These are phyloP conservation scores for Cordia subcordata DNA, from an alignment of 257 asterid species.

Conservation along the genomic window DNA sequence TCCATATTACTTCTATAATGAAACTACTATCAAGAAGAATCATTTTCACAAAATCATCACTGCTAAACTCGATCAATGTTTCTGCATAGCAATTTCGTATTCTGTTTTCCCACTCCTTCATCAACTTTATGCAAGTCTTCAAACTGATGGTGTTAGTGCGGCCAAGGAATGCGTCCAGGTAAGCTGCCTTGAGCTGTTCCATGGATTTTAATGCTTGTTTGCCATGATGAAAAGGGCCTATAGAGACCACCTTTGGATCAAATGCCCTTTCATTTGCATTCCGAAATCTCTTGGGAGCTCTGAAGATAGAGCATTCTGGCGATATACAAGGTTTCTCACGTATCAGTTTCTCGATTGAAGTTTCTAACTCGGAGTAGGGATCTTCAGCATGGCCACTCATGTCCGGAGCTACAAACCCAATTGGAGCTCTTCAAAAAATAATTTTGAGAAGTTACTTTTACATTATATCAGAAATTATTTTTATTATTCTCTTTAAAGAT, in stretches of 20 bases:
- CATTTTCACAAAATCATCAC: conserved; percentile 27
- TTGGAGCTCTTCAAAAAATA: no score
- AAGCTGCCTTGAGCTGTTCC: conserved; percentile 32
- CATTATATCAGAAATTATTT: no score
- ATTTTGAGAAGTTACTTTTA: no score
- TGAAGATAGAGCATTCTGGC: no score
- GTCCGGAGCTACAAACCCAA: no score
- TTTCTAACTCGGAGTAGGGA: no score
- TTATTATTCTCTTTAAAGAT: no score
- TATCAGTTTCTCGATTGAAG: no score
- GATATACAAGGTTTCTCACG: no score
- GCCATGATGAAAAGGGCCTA: conserved; percentile 40
- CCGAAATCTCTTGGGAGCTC: no score
- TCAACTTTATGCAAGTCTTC: conserved; percentile 17
- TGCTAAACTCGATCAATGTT: background rate
- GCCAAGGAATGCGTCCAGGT: conserved; percentile 21
- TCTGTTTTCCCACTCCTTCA: conserved; percentile 15
- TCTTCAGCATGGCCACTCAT: no score
- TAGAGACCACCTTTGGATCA: conserved; percentile 29
- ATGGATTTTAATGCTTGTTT: conserved; percentile 16
- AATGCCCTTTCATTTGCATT: background rate
- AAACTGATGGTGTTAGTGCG: conserved; percentile 12
- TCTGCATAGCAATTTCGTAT: conserved; percentile 30
- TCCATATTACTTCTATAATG: conserved; percentile 28
- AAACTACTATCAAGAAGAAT: conserved; percentile 37